phyloP scores from a whole-genome alignment of 192 early-diverging fungal species.

The Coemansia sp. region DNA sequence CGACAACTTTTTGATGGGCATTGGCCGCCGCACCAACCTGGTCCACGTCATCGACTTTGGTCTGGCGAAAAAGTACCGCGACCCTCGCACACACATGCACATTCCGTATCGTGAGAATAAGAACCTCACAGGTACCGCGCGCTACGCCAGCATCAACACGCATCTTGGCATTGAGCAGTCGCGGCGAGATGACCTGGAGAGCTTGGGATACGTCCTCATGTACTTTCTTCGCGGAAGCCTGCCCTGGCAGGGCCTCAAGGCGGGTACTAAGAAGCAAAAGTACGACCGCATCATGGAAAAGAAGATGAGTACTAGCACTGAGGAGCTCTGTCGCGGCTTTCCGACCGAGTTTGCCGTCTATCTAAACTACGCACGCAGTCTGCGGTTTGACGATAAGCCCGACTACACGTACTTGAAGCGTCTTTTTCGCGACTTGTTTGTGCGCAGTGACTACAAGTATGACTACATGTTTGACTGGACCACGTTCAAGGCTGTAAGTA shows the following conservation, averaged over 20 bases:
- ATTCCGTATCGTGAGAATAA: slow-evolving; percentile 92
- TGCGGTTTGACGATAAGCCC: slow-evolving; percentile 89
- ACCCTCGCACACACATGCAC: slow-evolving; percentile 78
- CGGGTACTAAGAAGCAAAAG: slow-evolving; percentile 87
- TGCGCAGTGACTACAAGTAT: slow-evolving; percentile 77
- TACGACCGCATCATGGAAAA: slow-evolving; percentile 94
- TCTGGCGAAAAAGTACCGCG: slow-evolving; percentile 83
- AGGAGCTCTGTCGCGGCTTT: slow-evolving; percentile 76
- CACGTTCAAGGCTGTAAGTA: slow-evolving; percentile 50
- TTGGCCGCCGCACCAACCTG: slow-evolving; percentile 76
- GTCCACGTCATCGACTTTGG: slow-evolving; percentile 92
- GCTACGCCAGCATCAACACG: slow-evolving; percentile 90
- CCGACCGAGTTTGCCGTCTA: slow-evolving; percentile 86
- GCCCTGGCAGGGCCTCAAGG: slow-evolving; percentile 91
- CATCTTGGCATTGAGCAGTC: slow-evolving; percentile 85
- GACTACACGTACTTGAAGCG: slow-evolving; percentile 87
- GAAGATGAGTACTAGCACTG: slow-evolving; percentile 84
- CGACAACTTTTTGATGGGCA: slow-evolving; percentile 91
- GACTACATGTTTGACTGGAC: slow-evolving; percentile 94
- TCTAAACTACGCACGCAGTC: slow-evolving; percentile 78
- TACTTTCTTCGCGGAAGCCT: slow-evolving; percentile 88
- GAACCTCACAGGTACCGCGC: slow-evolving; percentile 87
- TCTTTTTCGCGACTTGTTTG: slow-evolving; percentile 81
- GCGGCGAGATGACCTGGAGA: slow-evolving; percentile 87
- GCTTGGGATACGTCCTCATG: slow-evolving; percentile 84